phyloP scores from a whole-genome alignment of 2,329 filamentous ascomycete genomes.

The Aspergillus felis region DNA sequence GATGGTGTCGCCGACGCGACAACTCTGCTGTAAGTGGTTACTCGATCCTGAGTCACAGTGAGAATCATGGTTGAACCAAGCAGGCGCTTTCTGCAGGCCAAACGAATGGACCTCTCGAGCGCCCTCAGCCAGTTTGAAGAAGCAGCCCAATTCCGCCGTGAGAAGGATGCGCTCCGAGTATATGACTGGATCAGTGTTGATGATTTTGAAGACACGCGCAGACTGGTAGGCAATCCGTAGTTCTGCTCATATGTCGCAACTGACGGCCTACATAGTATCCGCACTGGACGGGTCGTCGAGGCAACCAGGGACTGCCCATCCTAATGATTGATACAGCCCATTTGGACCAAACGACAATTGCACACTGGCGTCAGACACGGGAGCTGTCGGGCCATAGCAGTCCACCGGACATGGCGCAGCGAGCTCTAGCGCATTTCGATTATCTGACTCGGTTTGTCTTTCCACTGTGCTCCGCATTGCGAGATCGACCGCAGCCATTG shows the following conservation, averaged over 20 bases:
- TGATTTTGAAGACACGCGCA: slow-evolving; percentile 17
- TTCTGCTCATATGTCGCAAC: neutral
- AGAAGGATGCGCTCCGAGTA: slow-evolving; percentile 11
- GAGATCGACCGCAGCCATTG: slow-evolving; percentile 3
- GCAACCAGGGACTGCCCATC: slow-evolving; percentile 18
- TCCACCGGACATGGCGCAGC: slow-evolving; percentile 17
- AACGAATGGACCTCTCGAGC: slow-evolving; percentile 5
- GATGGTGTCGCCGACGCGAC: slow-evolving; percentile 16
- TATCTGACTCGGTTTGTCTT: slow-evolving; percentile 18
- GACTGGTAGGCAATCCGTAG: slow-evolving; percentile 10
- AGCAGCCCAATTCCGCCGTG: slow-evolving; percentile 9
- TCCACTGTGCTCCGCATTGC: slow-evolving; percentile 20
- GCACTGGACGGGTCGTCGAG: slow-evolving; percentile 24
- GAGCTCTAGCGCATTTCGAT: slow-evolving; percentile 16
- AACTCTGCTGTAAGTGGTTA: slow-evolving; percentile 12
- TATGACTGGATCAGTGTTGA: slow-evolving; percentile 15
- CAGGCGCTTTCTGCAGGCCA: slow-evolving; percentile 19
- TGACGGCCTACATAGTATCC: slow-evolving; percentile 16
- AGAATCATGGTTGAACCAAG: neutral
- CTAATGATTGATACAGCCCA: slow-evolving; percentile 15
- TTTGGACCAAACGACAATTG: slow-evolving; percentile 8
- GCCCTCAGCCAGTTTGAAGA: slow-evolving; percentile 17
- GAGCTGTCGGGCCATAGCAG: neutral
- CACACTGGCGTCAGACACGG: slow-evolving; percentile 16
- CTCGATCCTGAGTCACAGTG: too few species aligned